phyloP scores from a whole-genome alignment of 805 yeast genomes.

The Clavispora fructus region DNA sequence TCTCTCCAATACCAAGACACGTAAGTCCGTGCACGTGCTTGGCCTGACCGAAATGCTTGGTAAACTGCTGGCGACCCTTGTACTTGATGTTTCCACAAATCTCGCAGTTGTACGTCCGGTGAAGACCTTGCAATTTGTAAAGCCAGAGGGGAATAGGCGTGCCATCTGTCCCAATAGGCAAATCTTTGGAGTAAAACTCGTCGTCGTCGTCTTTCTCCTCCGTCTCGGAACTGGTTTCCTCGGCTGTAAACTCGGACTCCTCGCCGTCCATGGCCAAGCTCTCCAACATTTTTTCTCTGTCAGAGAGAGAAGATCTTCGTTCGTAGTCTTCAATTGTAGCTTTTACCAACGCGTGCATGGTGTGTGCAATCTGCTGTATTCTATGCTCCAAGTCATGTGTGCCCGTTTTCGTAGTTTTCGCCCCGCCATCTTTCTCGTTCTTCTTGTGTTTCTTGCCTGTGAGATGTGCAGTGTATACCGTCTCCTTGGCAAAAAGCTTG shows the following conservation, averaged over 20 bases:
- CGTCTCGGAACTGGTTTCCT: slow-evolving; percentile 20
- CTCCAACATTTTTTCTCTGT: slow-evolving; percentile 59
- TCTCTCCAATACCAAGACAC: slow-evolving; percentile 64
- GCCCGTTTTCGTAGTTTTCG: not conserved
- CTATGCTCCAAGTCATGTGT: slow-evolving; percentile 30
- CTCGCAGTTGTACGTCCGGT: slow-evolving; percentile 70
- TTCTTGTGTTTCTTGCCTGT: slow-evolving; percentile 71
- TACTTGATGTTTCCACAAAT: slow-evolving; percentile 74
- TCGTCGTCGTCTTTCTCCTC: slow-evolving; percentile 23
- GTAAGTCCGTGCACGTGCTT: slow-evolving; percentile 70
- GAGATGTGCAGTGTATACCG: slow-evolving; percentile 68
- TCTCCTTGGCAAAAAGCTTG: slow-evolving; percentile 53
- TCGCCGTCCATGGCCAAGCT: slow-evolving; percentile 36
- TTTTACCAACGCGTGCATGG: slow-evolving; percentile 36
- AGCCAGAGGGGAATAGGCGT: slow-evolving; percentile 92
- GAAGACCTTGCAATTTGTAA: slow-evolving; percentile 82
- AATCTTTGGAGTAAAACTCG: slow-evolving; percentile 42
- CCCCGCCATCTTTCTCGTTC: slow-evolving; percentile 20
- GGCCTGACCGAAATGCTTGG: slow-evolving; percentile 66
- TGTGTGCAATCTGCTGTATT: slow-evolving; percentile 30
- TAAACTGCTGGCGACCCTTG: slow-evolving; percentile 68
- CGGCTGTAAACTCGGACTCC: slow-evolving; percentile 34
- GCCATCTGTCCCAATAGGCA: slow-evolving; percentile 86
- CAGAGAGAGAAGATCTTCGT: slow-evolving; percentile 63
- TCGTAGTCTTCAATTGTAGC: slow-evolving; percentile 59